Evolutionary conservation across 306 rosid species (phyloP), one percentile per base, ranked within the genome.

Genomic region (Phaseolus lunatus): DNA sequence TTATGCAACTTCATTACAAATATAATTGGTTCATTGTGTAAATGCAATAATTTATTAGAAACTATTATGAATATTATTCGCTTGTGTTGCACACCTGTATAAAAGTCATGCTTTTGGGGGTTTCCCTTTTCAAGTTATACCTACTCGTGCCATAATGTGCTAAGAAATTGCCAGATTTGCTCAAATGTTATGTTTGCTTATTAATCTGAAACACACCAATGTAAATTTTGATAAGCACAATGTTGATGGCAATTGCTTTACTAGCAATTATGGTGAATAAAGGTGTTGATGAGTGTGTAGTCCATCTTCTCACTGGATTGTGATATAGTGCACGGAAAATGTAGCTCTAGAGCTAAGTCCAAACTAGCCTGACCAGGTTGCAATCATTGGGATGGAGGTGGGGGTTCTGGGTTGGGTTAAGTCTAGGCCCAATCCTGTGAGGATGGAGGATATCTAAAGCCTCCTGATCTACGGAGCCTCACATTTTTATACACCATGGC

Each of bases 1-100:
- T 72, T 27, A 43, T 13, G 33, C 63, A 19, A 53, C 23, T 44
- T 65, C 1, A 2, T 73, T 58, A 45, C 27, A 44, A 73, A 26
- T 65, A 72, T 64, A 72, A 19, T 27, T 27, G 14, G 41, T 64
- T 70, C 1, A 7, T 12, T 72, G 16, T 80, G 27, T 65, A 39
- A 64, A 65, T 52, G 20, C 50, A 73, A 73, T 64, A 22, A 33
- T 54, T 74, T 80, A 31, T 22, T 18, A 8, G 57, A 63, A 67
- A 74, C 57, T 70, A 47, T 1, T 66, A 81, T n/a, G 63, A 19
- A 27, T 49, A 37, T 24, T 64, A 44, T 66, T 65, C 53, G 5
- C 24, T 9, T 29, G 15, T 41, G 20, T 48, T 1, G 19, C 73
- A 75, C 24, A 43, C 78, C 70, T 59, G 13, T 44, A 48, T 67